These are phyloP conservation scores for Rossbeevera mucosa DNA, from an alignment of 768 basidiomycete genomes.

Conservation along the genomic window DNA sequence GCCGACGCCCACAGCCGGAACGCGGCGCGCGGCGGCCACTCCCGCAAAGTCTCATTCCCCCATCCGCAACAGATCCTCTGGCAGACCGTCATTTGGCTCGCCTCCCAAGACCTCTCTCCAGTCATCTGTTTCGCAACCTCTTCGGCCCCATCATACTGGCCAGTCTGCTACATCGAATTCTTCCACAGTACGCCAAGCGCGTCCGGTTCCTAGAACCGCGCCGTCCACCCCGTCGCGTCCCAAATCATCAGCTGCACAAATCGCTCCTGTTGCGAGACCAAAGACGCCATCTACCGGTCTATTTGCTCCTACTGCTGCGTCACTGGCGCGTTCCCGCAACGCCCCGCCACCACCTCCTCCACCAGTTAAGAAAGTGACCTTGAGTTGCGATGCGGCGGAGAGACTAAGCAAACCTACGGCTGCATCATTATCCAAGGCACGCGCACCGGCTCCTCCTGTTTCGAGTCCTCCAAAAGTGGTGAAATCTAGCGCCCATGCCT, in stretches of 20 bases:
- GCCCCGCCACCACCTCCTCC: slow-evolving; percentile 43
- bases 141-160: slow-evolving; percentile 40
- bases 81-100: slow-evolving; percentile 21
- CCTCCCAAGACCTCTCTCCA: slow-evolving; percentile 31
- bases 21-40: slow-evolving; percentile 15
- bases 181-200: slow-evolving; percentile 26
- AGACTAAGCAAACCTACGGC: slow-evolving; percentile 81
- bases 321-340: slow-evolving; percentile 65
- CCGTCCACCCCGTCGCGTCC: slow-evolving; percentile 33
- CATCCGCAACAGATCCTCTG: slow-evolving; percentile 11
- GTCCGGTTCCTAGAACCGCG: slow-evolving; percentile 25
- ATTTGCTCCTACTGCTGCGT: slow-evolving; percentile 81
- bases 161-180: slow-evolving; percentile 35
- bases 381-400: slow-evolving; percentile 53
- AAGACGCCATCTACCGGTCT: slow-evolving; percentile 66
- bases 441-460: slow-evolving; percentile 26
- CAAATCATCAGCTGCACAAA: slow-evolving; percentile 31
- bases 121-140: slow-evolving; percentile 35
- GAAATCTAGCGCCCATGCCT: slow-evolving; percentile 26
- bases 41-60: slow-evolving; percentile 32
- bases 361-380: slow-evolving; percentile 50
- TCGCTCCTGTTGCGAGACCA: slow-evolving; percentile 32
- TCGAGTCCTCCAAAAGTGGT: slow-evolving; percentile 24
- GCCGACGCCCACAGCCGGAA: slow-evolving; percentile 21
- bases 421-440: slow-evolving; percentile 63